Percentiles rank a stretch among this genome's conserved stretches.
phyloP scores from a whole-genome alignment of 164 flowering plant species.

The Piper betle region DNA sequence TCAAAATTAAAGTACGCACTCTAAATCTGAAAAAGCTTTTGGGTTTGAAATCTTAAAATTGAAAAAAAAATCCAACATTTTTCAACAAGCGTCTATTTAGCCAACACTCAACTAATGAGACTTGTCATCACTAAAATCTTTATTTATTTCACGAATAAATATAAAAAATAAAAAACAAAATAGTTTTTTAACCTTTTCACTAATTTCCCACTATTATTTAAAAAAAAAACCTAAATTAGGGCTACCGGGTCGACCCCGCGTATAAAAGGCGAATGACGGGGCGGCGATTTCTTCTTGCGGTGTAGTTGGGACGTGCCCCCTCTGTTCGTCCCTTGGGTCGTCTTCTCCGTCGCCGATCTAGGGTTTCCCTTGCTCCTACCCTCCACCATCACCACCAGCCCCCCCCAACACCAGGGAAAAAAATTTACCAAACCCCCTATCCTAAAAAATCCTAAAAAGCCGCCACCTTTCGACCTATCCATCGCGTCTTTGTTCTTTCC shows the following conservation, averaged over 20 bases:
- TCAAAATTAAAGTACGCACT: no score
- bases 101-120: no score
- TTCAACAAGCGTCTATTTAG: no score
- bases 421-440: slow-evolving; percentile 1
- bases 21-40: no score
- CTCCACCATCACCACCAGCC: background rate
- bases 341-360: background rate
- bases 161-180: no score
- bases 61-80: no score
- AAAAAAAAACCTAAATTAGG: background rate
- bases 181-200: no score
- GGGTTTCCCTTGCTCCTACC: background rate
- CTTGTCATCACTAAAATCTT: no score
- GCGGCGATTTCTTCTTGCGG: background rate
- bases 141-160: no score
- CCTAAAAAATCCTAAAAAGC: background rate
- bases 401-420: background rate
- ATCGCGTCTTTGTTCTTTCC: slow-evolving; percentile 4
- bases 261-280: background rate
- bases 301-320: slow-evolving; percentile 7
- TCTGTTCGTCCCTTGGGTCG: background rate
- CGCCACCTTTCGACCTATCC: background rate
- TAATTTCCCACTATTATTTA: no score
- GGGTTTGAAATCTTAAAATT: no score
- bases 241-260: background rate